Evolutionary conservation across 345 rosid genomes (phyloP).

Genomic region (Microcos paniculata): DNA sequence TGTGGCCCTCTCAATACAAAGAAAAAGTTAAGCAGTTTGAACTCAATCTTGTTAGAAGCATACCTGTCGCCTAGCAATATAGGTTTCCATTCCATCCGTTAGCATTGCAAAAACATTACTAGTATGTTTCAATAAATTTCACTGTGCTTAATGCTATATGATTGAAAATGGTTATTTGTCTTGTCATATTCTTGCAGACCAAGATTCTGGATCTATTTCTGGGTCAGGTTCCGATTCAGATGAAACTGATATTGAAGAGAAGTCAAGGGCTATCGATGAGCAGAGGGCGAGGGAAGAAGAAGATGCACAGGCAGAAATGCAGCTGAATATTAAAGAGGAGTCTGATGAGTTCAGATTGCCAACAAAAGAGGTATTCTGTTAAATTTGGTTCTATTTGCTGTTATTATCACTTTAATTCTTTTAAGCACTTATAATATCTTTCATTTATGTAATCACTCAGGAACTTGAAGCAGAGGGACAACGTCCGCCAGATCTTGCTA

Average conservation of each 20-base stretch:
- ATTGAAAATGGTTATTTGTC: background rate
- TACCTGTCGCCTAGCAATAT: background rate
- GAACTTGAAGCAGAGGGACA: slow-evolving; percentile 80
- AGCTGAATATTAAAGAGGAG: slow-evolving; percentile 54
- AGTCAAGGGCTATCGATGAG: slow-evolving; percentile 53
- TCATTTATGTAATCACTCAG: slow-evolving; percentile 31
- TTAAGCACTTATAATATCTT: background rate
- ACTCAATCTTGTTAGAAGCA: background rate
- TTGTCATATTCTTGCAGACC: slow-evolving; percentile 29
- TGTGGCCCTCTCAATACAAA: background rate
- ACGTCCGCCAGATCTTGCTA: slow-evolving; percentile 74
- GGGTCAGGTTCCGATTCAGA: slow-evolving; percentile 58
- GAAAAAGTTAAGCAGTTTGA: background rate
- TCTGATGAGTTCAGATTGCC: slow-evolving; percentile 84
- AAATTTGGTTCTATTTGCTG: background rate
- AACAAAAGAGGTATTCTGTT: slow-evolving; percentile 57
- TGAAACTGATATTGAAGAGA: slow-evolving; percentile 47
- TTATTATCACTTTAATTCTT: slow-evolving; percentile 4
- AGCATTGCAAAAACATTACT: background rate
- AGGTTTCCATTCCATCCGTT: background rate
- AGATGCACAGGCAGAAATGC: slow-evolving; percentile 61
- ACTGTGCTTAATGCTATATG: background rate
- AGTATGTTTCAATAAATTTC: background rate
- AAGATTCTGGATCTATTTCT: slow-evolving; percentile 30
- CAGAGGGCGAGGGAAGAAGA: slow-evolving; percentile 35